Evolutionary conservation across 371 early-diverging fungal species (phyloP), one percentile per base, ranked within the genome.

Genomic region (Apophysomyces trapeziformis): DNA sequence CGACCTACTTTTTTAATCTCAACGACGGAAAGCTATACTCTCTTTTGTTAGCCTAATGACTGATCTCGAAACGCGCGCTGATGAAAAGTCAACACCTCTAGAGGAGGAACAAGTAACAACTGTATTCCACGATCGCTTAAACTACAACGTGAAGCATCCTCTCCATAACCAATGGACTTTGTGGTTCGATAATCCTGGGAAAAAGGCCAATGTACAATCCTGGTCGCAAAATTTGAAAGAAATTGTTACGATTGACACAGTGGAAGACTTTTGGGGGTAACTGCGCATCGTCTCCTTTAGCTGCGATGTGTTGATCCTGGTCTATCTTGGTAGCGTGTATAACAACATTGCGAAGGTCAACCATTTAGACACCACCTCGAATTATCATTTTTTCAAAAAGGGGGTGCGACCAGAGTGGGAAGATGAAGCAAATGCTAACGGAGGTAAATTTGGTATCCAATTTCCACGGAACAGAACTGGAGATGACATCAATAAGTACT

Each of bases 381-480:
- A 98, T 83, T 94, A 95, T 74, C 95, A 98, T 72, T 77, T 99
- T 60, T 99, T 99, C 89, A 94, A 95, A 78, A 86, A 92, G 58
- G 97, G 96, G 16, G 89, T 99, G 64, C 88, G 90, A 76, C 99
- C 99, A 8, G 92, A 92, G 92, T 99, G 99, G 99, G 99, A 99
- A 81, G 99, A 99, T 76, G 75, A 87, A 8, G 90, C 80, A 50
- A 99, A 99, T 85, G 87, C 82, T 38, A 83, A 93, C 38, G 99
- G 99, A 67, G 99, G 99, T 54, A 95, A 96, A 76, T 96, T 98
- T 93, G 90, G 94, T 60, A 75, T 94, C 56, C 91, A 92, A 67
- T 76, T 97, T 56, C 86, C 82, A 39, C 88, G 92, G 73, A 73
- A 75, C 54, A 70, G 73, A 76, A 85, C 83, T 21, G 92, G 85